Base-by-base conservation (phyloP, 2,329 filamentous ascomycete species). In the Pseudogymnoascus sp. region DNA sequence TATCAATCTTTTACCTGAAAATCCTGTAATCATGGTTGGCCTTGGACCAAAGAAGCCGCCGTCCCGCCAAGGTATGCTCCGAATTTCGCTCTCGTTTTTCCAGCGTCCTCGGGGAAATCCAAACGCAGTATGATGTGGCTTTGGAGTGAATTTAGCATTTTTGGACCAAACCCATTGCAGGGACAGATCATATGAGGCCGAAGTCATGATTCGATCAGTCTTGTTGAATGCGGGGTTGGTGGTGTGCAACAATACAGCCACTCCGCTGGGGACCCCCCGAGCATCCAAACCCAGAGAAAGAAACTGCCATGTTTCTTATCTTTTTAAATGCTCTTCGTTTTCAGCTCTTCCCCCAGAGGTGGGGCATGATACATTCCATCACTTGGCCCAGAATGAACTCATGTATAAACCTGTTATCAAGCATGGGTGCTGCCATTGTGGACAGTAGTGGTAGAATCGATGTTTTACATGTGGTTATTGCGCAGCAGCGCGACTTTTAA, bases 1-100 rank as follows among this genome's bases (percentile, higher is more conserved):
- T 30, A 30, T 59, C 30, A 25, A 8, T 25, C 39, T 18, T 59
- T 59, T 6, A 37, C 14, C 28, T 14, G 47, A 60, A 66, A 61
- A 62, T 53, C 60, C 62, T 37, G 60, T 65, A 67, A 74, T 62
- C 58, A 88, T 88, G 86, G 84, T 87, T 67, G 81, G 82, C 69
- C 68, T 86, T 64, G 82, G 83, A 71, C 82, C 85, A 65, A 84
- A 83, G 73, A 82, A 80, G 71, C 80, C 80, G 65, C 85, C 84
- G 41, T 86, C 84, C 75, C 84, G 86, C 71, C 90, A 89, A 82
- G 89, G 89, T 89, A 82, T 14, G 47, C 47, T 53, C 47, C 9
- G 28, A 53, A 53, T 53, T 53, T 53, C 47, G 47, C 47, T 53
- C 47, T 53, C 33, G 8, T 53, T 28, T 53, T 53, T 18, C 30